These are phyloP conservation scores for Podospora pseudoanserina DNA, from an alignment of 495 filamentous ascomycete genomes.

Conservation along the genomic window DNA sequence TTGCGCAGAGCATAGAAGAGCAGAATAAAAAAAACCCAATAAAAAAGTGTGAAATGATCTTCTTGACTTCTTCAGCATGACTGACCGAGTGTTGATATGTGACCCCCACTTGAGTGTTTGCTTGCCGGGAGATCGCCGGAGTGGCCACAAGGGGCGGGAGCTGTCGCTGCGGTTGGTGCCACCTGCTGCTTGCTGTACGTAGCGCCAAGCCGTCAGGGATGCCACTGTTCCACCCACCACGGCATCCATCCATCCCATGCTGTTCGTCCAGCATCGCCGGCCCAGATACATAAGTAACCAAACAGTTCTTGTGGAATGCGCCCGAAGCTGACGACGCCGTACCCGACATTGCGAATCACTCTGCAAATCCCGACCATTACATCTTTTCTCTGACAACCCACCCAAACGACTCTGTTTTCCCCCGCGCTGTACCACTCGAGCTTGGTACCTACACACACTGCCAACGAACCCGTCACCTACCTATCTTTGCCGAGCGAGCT, in stretches of 20 bases:
- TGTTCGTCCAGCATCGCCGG: not conserved
- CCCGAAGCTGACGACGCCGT: not conserved
- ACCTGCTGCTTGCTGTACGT: not conserved
- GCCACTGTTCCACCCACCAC: not conserved
- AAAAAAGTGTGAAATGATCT: not conserved
- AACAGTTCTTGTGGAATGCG: not conserved
- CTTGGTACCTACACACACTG: not conserved
- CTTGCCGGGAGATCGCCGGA: not conserved
- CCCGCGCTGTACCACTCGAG: not conserved
- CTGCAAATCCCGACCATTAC: not conserved
- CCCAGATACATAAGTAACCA: not conserved
- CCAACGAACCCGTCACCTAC: not conserved
- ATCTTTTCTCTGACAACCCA: not conserved
- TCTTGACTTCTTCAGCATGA: not conserved
- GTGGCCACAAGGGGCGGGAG: not conserved
- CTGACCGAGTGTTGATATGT: slow-evolving; percentile 2
- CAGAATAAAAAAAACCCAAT: not conserved
- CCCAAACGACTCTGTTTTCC: not conserved
- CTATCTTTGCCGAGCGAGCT: not conserved
- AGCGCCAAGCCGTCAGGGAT: not conserved
- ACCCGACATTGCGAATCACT: not conserved
- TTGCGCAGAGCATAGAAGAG: not conserved
- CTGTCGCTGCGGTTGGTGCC: not conserved
- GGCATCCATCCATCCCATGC: not conserved
- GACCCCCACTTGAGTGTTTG: not conserved